Evolutionary conservation across 306 rosid species (phyloP), one percentile per base, ranked within the genome.

Genomic region (Abrus precatorius): DNA sequence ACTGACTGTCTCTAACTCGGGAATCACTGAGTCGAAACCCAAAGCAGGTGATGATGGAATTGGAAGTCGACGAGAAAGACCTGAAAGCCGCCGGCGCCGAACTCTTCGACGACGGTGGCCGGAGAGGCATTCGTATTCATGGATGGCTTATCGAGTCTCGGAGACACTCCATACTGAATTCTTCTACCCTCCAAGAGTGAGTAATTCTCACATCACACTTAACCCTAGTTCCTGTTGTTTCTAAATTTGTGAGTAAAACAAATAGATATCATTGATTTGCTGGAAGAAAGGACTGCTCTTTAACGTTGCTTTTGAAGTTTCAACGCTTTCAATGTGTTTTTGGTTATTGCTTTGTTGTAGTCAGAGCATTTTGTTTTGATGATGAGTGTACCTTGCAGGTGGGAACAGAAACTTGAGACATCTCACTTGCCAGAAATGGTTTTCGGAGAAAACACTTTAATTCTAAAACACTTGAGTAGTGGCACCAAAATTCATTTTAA

Each of bases 371-470:
- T 59, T 29, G 28, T 27, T 28, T n/a, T 84, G 81, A 59, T 72
- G 71, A 53, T 80, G 60, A 12, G 45, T 72, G 83, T 82, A 81
- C 53, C 62, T 62, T 77, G 69, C 82, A 95, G 99, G 82, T 95
- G 98, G 98, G 99, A 90, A 73, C 84, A 91, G 77, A 93, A 86
- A 83, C 99, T 95, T 55, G 71, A 84, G 54, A 95, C 97, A 2
- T 88, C 92, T 65, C 99, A 95, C 79, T 82, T 95, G 74, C 99
- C 99, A 1, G 98, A 95, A 89, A 95, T 95, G 99, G 90, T 95
- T 81, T 95, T 95, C 44, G 99, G 99, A 79, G 98, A 89, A 48
- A 91, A 92, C 71, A 77, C 83, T 72, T 85, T 95, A 74, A 76
- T 81, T 76, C 92, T 95, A 49, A 93, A 90, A 76, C 98, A 93